phyloP scores from a whole-genome alignment of 2,329 filamentous ascomycete species.

The Beauveria australis region DNA sequence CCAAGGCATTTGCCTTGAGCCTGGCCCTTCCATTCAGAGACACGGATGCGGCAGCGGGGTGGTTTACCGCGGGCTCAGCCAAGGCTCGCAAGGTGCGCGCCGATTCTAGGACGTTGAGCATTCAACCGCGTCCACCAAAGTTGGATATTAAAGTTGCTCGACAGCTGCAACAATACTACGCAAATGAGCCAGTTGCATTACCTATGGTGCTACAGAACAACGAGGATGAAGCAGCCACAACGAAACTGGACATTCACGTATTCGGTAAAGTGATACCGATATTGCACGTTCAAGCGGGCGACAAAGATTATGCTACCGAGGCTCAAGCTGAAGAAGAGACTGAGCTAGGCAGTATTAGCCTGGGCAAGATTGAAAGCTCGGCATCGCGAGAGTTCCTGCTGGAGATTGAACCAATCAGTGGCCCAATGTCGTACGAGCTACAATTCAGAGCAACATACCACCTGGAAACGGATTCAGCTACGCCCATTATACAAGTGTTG shows the following conservation, averaged over 20 bases:
- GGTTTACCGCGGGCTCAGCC: conserved; percentile 38
- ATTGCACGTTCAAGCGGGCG: conserved; percentile 33
- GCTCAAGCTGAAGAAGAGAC: conserved; percentile 31
- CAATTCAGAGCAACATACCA: conserved; percentile 70
- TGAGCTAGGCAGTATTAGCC: conserved; percentile 31
- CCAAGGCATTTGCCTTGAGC: conserved; percentile 57
- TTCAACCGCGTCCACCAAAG: conserved; percentile 86
- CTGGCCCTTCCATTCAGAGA: conserved; percentile 51
- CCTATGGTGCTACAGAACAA: conserved; percentile 67
- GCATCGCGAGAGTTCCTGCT: conserved; percentile 38
- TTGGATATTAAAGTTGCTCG: conserved; percentile 64
- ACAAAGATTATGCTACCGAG: conserved; percentile 25
- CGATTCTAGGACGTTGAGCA: conserved; percentile 51
- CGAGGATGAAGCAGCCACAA: conserved; percentile 70
- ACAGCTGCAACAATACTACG: conserved; percentile 68
- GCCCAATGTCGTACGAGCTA: conserved; percentile 54
- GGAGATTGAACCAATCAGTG: conserved; percentile 39
- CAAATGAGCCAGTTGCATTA: conserved; percentile 66
- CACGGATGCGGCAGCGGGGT: conserved; percentile 34
- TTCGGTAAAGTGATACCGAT: conserved; percentile 48
- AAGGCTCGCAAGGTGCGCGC: conserved; percentile 40
- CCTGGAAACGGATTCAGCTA: conserved; percentile 69
- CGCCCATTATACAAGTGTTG: conserved; percentile 67
- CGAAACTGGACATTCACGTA: conserved; percentile 61
- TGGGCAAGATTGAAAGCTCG: conserved; percentile 41